phyloP scores from a whole-genome alignment of 805 yeast species.

The Spencermartinsiella europaea region DNA sequence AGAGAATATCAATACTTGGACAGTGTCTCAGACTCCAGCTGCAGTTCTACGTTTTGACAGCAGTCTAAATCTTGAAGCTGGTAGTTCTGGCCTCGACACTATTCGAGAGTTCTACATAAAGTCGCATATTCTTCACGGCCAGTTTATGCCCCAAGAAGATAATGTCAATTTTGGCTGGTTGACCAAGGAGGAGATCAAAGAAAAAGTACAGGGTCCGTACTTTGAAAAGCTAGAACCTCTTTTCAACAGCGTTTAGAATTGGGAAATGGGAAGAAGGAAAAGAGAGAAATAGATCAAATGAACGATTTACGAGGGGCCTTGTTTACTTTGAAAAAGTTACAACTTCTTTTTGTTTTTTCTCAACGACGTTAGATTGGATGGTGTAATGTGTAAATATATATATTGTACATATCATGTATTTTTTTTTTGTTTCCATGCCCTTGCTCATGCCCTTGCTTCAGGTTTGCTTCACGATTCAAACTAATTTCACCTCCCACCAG shows the following conservation, averaged over 20 bases:
- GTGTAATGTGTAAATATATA: slow-evolving; percentile 6
- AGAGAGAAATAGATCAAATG: no score
- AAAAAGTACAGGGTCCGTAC: slow-evolving; percentile 49
- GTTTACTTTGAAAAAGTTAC: no score
- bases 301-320: no score
- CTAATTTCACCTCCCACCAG: no score
- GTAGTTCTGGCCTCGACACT: slow-evolving; percentile 22
- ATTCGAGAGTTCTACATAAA: slow-evolving; percentile 68
- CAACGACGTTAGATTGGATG: no score
- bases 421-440: no score
- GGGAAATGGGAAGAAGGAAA: not conserved
- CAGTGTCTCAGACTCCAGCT: slow-evolving; percentile 86
- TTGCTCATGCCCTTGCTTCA: no score
- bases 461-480: no score
- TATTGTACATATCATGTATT: no score
- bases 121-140: slow-evolving; percentile 84
- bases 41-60: slow-evolving; percentile 49
- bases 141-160: slow-evolving; percentile 45
- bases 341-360: no score
- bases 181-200: slow-evolving; percentile 68
- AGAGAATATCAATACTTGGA: slow-evolving; percentile 71
- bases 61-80: slow-evolving; percentile 18
- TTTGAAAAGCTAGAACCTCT: slow-evolving; percentile 43
- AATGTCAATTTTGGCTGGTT: slow-evolving; percentile 70
- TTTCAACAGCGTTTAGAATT: slow-evolving; percentile 16